Base-by-base conservation (phyloP, 805 yeast genomes). In the Priceomyces medius region DNA sequence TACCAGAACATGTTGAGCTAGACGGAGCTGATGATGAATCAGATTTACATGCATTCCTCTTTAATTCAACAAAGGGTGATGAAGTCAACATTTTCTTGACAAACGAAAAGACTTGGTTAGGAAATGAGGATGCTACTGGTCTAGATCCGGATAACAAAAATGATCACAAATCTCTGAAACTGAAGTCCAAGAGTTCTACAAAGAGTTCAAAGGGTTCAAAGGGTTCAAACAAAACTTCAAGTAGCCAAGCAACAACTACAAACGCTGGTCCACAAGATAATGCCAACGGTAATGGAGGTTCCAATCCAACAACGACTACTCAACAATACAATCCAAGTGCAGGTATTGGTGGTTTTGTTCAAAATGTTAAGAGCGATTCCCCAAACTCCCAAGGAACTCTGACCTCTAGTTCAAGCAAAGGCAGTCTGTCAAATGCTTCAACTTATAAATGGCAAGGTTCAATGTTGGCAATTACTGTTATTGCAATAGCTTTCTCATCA, bases 41-140 rank as follows among this genome's bases (percentile, higher is more conserved):
- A 56, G 61, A 68, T 16, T 86, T 71, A 68, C 42, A 57, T 40
- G 79, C 79, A 33, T 71, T 59, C 54, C 51, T 72, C 23, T 72
- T 66, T 47, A 73, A 73, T 44, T 71, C 68, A 52, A 66, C 76
- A n/a, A 68, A 71, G 34, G 76, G 72, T 35, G 29, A 50, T 37
- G 49, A 47, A 10, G 40, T 48, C 2, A 51, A 65, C 43, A 68
- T 90, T 35, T 71, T 70, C 54, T 71, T 89, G 54, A 77, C 90
- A 14, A 79, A 83, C 56, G 77, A 80, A 37, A 68, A 68, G 52
- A 77, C 89, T 4, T 64, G 74, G 54, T 64, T 89, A 45, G 85
- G 79, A 10, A 71, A 78, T 32, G 55, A 61, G n/a, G 80, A 74
- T 21, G 86, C 81, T 21, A 69, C 82, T 20, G 97, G 97, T 8